Evolutionary conservation across 495 filamentous ascomycete genomes (phyloP), one percentile per base, ranked within the genome.

Genomic region (Entonaema liquescens): DNA sequence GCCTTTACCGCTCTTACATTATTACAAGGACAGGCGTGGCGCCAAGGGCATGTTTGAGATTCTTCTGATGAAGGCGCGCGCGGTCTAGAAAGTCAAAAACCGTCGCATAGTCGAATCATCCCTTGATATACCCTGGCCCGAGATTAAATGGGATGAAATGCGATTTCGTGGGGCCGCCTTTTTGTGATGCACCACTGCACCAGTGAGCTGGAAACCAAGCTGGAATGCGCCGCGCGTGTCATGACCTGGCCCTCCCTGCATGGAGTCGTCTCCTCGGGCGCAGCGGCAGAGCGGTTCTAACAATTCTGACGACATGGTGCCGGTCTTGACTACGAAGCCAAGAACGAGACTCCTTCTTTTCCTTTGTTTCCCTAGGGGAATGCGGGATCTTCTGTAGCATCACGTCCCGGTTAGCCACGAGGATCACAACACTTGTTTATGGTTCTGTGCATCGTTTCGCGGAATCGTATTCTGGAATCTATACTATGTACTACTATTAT

Each of bases 11-110:
- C 25, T 54, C 28, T 61, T 40, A 28, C 33, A 53, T 2, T 23
- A 68, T 68, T 68, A 35, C 56, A 62, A 65, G 61, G 65, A 72
- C 28, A 72, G 49, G 47, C 50, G 56, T 60, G 61, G 61, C 65
- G 70, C 65, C 65, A 58, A 56, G 26, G 65, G 61, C 21, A 44
- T 61, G 70, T 73, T 68, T 73, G 70, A 68, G 65, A 59, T 61
- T 61, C 40, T 59, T 62, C 11, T 29, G 42, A 58, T 35, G 65
- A 38, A 33, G 31, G 31, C 6, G 31, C 31, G 62, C 31, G n/a
- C 15, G 59, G 64, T 38, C 59, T 63, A 60, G 55, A 68, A 68
- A 9, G 17, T 65, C 44, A 49, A 59, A 60, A 59, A 56, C 55
- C 61, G 36, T 31, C 42, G 70, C 70, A 68, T 65, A 54, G 31